A percentile compares a stretch with the other conserved stretches of the same genome.
Conservation (phyloP, 192 early-diverging fungal species). For the Dispira parvispora region DNA sequence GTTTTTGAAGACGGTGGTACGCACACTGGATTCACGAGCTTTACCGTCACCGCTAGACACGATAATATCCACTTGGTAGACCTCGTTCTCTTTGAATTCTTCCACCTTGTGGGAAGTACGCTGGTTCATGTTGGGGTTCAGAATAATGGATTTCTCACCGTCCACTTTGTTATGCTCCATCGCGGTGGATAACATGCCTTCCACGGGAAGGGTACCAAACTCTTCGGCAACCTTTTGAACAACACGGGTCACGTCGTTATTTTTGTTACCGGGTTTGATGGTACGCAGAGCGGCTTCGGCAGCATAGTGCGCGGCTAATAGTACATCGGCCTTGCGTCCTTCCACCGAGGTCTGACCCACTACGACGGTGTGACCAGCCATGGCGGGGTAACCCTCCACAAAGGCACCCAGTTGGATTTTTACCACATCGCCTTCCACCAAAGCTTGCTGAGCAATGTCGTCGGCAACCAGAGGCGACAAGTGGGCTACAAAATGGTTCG, state of each 20-base stretch:
- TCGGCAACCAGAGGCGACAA: constrained; percentile 68
- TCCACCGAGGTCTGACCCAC: constrained; percentile 66
- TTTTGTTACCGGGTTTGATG: constrained; percentile 68
- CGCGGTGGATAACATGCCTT: constrained; percentile 85
- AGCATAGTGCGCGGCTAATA: constrained; percentile 72
- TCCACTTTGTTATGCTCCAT: constrained; percentile 73
- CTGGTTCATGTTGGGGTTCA: constrained; percentile 66
- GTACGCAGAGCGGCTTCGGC: constrained; percentile 71
- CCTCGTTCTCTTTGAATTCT: constrained; percentile 69
- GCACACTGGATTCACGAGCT: constrained; percentile 41
- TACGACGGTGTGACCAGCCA: constrained; percentile 67
- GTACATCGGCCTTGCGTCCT: constrained; percentile 71
- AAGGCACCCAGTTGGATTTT: constrained; percentile 82
- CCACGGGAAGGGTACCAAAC: constrained; percentile 75
- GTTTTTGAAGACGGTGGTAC: constrained; percentile 89
- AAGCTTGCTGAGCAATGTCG: constrained; percentile 30
- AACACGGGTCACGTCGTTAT: constrained; percentile 48
- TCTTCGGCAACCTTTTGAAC: constrained; percentile 63
- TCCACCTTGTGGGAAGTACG: constrained; percentile 49
- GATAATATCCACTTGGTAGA: constrained; percentile 83
- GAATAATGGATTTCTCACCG: constrained; percentile 85
- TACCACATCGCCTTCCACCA: constrained; percentile 74
- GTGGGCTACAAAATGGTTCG: constrained; percentile 72
- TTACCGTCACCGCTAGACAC: constrained; percentile 83
- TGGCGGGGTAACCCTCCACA: constrained; percentile 77